phyloP scores from a whole-genome alignment of 2,329 filamentous ascomycete genomes.

The Lachnellula cervina region DNA sequence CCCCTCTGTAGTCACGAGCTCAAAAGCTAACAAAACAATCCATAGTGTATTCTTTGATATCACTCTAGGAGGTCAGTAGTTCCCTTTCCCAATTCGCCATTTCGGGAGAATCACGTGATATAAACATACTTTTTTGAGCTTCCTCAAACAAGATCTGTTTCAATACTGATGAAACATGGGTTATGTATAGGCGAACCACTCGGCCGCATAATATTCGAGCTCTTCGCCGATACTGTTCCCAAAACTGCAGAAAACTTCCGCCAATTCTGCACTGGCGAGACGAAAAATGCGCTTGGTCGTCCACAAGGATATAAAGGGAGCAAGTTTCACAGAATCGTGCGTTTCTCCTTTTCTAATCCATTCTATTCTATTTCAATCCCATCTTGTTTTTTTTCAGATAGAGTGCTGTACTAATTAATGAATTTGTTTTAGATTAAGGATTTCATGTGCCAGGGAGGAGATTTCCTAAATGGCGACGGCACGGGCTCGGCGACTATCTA shows the following conservation, averaged over 20 bases:
- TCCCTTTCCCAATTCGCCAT: slow-evolving; percentile 10
- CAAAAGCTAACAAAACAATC: slow-evolving; percentile 4
- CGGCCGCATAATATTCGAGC: slow-evolving; percentile 82
- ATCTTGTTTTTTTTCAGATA: slow-evolving; percentile 7
- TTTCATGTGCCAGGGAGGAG: slow-evolving; percentile 97
- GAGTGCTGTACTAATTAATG: neutral
- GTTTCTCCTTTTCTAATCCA: slow-evolving; percentile 31
- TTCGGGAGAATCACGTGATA: slow-evolving; percentile 24
- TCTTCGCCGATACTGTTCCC: slow-evolving; percentile 80
- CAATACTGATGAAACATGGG: slow-evolving; percentile 5
- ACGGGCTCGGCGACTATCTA: slow-evolving; percentile 87
- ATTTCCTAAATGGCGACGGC: slow-evolving; percentile 91
- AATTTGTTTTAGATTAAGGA: slow-evolving; percentile 65
- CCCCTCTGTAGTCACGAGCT: slow-evolving; percentile 11
- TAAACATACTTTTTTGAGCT: neutral
- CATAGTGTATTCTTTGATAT: slow-evolving; percentile 60
- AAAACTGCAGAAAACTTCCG: slow-evolving; percentile 95
- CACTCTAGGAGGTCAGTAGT: slow-evolving; percentile 65
- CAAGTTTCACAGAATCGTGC: slow-evolving; percentile 89
- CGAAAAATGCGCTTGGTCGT: slow-evolving; percentile 68
- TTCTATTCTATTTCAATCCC: neutral
- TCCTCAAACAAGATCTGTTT: slow-evolving; percentile 4
- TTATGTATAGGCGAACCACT: slow-evolving; percentile 66
- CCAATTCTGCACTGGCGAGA: slow-evolving; percentile 93
- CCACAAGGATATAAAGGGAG: slow-evolving; percentile 91